Percentiles rank a stretch among this genome's conserved stretches.
Evolutionary conservation across 805 yeast species (phyloP).

Genomic region (Candida orba): DNA sequence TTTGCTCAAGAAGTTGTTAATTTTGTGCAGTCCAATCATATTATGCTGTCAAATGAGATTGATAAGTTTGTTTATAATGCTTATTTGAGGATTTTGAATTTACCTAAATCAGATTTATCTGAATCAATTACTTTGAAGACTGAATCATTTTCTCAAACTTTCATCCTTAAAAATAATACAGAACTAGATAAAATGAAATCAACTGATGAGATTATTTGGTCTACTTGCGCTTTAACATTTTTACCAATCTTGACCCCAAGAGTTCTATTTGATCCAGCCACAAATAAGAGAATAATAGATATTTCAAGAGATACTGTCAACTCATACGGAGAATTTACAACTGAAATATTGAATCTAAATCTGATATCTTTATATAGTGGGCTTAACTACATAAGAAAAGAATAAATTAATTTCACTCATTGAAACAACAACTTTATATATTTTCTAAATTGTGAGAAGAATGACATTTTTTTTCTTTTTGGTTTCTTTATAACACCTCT

Average conservation of each 20-base stretch:
- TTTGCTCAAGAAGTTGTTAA: constrained; percentile 12
- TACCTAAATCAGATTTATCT: not conserved
- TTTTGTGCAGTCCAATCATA: constrained; percentile 8
- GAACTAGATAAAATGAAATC: constrained; percentile 12
- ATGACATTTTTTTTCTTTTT: too few relatives aligned
- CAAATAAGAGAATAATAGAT: constrained; percentile 17
- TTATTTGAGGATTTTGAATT: constrained; percentile 3
- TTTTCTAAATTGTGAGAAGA: not conserved
- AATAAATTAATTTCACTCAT: not conserved
- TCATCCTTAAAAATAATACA: constrained; percentile 8
- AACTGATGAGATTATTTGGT: constrained; percentile 15
- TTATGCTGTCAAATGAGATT: constrained; percentile 5
- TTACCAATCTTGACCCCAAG: constrained; percentile 10
- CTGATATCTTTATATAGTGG: constrained; percentile 19
- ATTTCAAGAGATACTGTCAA: constrained; percentile 3
- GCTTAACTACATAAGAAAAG: constrained; percentile 9
- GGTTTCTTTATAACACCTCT: constrained; percentile 8
- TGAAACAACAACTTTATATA: not conserved
- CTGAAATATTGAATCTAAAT: constrained; percentile 9
- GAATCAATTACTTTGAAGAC: constrained; percentile 5
- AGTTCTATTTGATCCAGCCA: constrained; percentile 14
- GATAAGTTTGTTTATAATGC: constrained; percentile 14
- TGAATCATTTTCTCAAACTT: constrained; percentile 15
- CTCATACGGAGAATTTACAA: constrained; percentile 14
- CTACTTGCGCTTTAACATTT: constrained; percentile 20